Evolutionary conservation across 2,329 filamentous ascomycete species (phyloP).

Genomic region (Blumeria hordei): DNA sequence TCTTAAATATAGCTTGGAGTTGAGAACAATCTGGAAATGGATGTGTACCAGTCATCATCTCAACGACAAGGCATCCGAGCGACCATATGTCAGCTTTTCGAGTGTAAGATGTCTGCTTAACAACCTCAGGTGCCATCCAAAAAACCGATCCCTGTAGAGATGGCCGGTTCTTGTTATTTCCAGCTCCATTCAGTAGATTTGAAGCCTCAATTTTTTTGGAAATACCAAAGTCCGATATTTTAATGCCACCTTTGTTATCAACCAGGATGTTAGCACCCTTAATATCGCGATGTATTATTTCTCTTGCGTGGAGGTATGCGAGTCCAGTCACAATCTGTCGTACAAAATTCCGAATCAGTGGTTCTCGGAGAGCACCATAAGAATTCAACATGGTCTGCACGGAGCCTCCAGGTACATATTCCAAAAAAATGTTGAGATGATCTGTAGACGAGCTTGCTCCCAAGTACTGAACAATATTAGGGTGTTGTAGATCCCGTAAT

Average conservation of each 20-base stretch:
- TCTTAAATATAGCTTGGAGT: conserved; percentile 95
- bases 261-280: conserved; percentile 97
- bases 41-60: conserved; percentile 96
- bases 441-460: conserved; percentile 80
- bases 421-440: conserved; percentile 96
- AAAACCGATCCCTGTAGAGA: conserved; percentile 94
- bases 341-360: conserved; percentile 86
- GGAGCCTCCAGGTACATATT: conserved; percentile 92
- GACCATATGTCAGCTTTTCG: conserved; percentile 99
- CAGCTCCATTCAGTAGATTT: conserved; percentile 48
- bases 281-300: conserved; percentile 97
- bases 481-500: conserved; percentile 77
- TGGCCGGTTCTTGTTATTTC: conserved; percentile 41
- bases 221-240: conserved; percentile 98
- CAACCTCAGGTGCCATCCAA: conserved; percentile 99
- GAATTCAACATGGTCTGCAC: conserved; percentile 98
- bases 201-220: conserved; percentile 91
- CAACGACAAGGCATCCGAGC: conserved; percentile 82
- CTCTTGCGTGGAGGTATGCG: conserved; percentile 75
- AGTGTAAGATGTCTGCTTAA: conserved; percentile 92
- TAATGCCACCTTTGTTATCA: conserved; percentile 96
- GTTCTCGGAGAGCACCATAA: conserved; percentile 84
- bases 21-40: conserved; percentile 95
- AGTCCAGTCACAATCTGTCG: conserved; percentile 83
- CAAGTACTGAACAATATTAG: conserved; percentile 95